A percentile compares a stretch with the other conserved stretches of the same genome.
Evolutionary conservation across 768 basidiomycete species (phyloP).

Genomic region (Boletus bicolor): DNA sequence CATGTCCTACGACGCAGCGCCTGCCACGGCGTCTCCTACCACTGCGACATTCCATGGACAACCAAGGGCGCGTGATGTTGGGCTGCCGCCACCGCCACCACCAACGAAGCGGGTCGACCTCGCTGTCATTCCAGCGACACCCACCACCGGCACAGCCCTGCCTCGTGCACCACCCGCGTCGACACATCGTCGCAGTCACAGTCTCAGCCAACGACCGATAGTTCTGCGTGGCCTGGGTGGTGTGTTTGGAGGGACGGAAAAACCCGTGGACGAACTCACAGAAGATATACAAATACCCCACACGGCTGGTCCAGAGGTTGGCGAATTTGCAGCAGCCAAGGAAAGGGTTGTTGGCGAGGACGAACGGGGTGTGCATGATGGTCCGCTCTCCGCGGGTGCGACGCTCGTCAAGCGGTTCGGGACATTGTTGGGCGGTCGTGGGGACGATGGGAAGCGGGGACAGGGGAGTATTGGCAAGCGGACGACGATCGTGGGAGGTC

Average conservation of each 20-base stretch:
- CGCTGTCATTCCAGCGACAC: conserved; percentile 19
- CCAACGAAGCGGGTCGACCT: conserved; percentile 33
- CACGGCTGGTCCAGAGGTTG: conserved; percentile 65
- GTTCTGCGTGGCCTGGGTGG: conserved; percentile 49
- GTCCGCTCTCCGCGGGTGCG: conserved; percentile 54
- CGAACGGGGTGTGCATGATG: conserved; percentile 24
- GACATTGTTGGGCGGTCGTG: conserved; percentile 47
- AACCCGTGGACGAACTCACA: conserved; percentile 43
- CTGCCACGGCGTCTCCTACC: conserved; percentile 53
- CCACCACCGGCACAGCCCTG: conserved; percentile 32
- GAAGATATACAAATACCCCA: conserved; percentile 42
- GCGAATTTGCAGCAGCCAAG: conserved; percentile 47
- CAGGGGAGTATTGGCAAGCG: conserved; percentile 41
- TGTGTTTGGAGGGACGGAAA: conserved; percentile 49
- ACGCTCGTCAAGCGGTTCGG: conserved; percentile 79
- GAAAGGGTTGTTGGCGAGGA: conserved; percentile 24
- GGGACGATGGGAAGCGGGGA: conserved; percentile 41
- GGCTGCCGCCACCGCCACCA: conserved; percentile 39
- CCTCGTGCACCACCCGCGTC: conserved; percentile 75
- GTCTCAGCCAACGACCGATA: conserved; percentile 71
- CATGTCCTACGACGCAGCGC: conserved; percentile 68
- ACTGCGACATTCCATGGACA: conserved; percentile 54
- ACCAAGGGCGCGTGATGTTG: conserved; percentile 66
- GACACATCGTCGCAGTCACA: conserved; percentile 80
- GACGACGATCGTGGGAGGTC: conserved; percentile 49